phyloP scores from a whole-genome alignment of 2,329 filamentous ascomycete genomes.

The Ramularia endophylla region DNA sequence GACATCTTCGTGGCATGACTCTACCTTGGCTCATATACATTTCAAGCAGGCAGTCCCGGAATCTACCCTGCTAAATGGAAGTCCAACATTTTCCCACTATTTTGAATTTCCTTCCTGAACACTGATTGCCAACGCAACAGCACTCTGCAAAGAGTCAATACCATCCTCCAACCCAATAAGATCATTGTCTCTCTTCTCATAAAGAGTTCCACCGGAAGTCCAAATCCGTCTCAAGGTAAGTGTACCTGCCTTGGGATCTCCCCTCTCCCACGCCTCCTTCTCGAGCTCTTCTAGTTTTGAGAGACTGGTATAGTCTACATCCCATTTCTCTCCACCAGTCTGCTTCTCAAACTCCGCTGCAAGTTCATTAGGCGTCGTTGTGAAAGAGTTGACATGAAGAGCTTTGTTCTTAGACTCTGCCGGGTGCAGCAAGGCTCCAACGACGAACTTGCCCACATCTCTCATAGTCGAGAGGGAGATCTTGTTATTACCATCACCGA shows the following conservation, averaged over 20 bases:
- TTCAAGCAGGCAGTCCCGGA: too few relatives aligned
- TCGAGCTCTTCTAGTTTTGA: constrained; percentile 52
- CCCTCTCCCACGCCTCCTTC: constrained; percentile 51
- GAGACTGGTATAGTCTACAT: constrained; percentile 48
- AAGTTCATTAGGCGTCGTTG: constrained; percentile 57
- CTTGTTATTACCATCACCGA: constrained; percentile 56
- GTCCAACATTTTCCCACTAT: too few relatives aligned
- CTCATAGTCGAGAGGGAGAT: constrained; percentile 65
- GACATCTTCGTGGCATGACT: too few relatives aligned
- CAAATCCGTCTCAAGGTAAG: constrained; percentile 64
- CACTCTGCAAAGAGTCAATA: constrained; percentile 48
- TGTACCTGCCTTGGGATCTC: constrained; percentile 47
- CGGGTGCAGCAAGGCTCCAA: constrained; percentile 55
- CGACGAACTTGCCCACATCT: constrained; percentile 64
- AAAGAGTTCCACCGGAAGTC: constrained; percentile 66
- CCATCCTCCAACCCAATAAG: constrained; percentile 44
- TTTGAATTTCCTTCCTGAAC: constrained; percentile 13
- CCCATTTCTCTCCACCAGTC: constrained; percentile 51
- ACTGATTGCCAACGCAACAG: constrained; percentile 35
- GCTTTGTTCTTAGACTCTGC: constrained; percentile 49
- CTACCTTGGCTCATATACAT: too few relatives aligned
- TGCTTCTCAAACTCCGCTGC: constrained; percentile 63
- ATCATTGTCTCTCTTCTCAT: constrained; percentile 62
- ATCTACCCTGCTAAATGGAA: too few relatives aligned
- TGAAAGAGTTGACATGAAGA: constrained; percentile 66